These are phyloP conservation scores for Annulohypoxylon maeteangense DNA, from an alignment of 495 filamentous ascomycete species.

Conservation along the genomic window DNA sequence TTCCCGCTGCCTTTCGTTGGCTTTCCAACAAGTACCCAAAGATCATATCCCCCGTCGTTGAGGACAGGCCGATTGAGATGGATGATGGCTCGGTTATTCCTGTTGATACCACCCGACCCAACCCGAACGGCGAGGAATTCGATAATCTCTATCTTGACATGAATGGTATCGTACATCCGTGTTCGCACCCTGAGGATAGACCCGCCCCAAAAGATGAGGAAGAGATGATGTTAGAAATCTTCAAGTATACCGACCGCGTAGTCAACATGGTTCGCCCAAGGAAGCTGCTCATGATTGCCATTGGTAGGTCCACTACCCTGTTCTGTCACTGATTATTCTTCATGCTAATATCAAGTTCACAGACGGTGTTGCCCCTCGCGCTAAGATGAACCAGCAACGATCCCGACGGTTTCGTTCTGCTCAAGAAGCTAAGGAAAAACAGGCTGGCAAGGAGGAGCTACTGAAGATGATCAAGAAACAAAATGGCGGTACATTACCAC, in stretches of 20 bases:
- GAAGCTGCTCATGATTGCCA: conserved; percentile 96
- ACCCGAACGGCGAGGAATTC: conserved; percentile 97
- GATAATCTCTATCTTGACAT: conserved; percentile 99
- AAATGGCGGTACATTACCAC: conserved; percentile 68
- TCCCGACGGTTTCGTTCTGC: conserved; percentile 91
- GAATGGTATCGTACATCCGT: conserved; percentile 99
- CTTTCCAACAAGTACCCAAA: conserved; percentile 95
- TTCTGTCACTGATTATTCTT: neutral
- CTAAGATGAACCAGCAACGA: conserved; percentile 98
- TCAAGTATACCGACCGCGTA: conserved; percentile 96
- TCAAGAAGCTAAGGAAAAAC: conserved; percentile 92
- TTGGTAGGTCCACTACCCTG: conserved; percentile 71
- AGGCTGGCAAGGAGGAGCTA: conserved; percentile 88
- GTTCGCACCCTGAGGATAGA: conserved; percentile 94
- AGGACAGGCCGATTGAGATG: conserved; percentile 81
- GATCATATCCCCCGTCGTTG: conserved; percentile 89
- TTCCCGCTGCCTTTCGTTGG: conserved; percentile 93
- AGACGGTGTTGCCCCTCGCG: conserved; percentile 94
- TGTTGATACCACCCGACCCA: conserved; percentile 82
- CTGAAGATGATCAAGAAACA: conserved; percentile 81
- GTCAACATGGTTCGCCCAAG: conserved; percentile 98
- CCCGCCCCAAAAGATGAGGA: conserved; percentile 92
- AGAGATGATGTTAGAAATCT: conserved; percentile 99
- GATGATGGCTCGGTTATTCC: conserved; percentile 82
- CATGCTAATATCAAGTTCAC: conserved; percentile 49